Base-by-base conservation (phyloP, 2,329 filamentous ascomycete genomes). In the Cadophora sp. region DNA sequence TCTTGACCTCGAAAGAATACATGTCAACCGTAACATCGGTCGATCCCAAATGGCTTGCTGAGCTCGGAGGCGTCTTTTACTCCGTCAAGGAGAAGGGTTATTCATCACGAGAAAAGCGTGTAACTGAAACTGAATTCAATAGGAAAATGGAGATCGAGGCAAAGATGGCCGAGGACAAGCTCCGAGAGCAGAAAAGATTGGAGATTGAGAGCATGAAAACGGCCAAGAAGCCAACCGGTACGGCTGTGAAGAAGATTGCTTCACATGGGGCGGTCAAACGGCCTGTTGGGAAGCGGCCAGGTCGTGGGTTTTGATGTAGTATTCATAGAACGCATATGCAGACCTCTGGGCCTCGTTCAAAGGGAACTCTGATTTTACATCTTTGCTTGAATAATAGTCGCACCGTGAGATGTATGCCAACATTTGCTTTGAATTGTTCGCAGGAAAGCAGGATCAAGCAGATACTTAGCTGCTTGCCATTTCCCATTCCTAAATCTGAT, bases 1-100 rank as follows among this genome's bases (percentile, higher is more conserved):
- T 99, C 75, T 88, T 99, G 69, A 99, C 96, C 0, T 93, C 91
- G 67, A 97, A 97, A 78, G 96, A 98, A 79, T 99, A 98, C 83
- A 97, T 99, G 89, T 97, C 93, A 3, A 97, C 93, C 4, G 96
- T 99, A 11, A 99, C 96, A 4, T 89, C 93, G 0, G 96, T 99
- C 1, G 96, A 99, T 79, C 95, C 96, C 63, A 93, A 97, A 78
- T 99, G 96, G 96, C 87, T 99, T 50, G 96, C 96, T 7, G 96
- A 99, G 78, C 84, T 99, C 6, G 96, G 97, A 40, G 96, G 94
- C 1, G 96, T 99, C 0, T 99, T 99, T 80, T 99, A 98, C 80
- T 96, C 92, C 1, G 87, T 99, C 77, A 97, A 97, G 81, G 95
- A 98, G 81, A 99, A 99, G 81, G 96, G 95, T 1, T 99, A 97